phyloP scores from a whole-genome alignment of 208 protist species.

The Acanthamoeba rhysodes region DNA sequence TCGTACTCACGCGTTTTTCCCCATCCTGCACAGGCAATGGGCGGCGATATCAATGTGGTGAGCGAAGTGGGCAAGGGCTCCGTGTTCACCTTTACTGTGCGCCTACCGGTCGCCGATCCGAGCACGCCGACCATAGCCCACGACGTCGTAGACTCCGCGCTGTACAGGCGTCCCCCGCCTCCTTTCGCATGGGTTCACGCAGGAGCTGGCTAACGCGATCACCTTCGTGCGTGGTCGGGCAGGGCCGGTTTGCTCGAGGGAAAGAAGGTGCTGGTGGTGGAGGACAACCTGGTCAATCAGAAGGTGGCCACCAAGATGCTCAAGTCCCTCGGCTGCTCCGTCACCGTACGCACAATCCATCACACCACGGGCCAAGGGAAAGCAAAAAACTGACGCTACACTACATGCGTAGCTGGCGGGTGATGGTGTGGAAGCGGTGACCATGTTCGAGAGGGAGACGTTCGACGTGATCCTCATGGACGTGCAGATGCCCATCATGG shows the following conservation, averaged over 20 bases:
- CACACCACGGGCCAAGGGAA: no score
- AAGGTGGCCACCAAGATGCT: conserved; percentile 54
- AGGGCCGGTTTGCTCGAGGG: not conserved
- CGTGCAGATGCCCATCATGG: conserved; percentile 59
- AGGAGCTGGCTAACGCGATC: not conserved
- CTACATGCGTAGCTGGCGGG: not conserved
- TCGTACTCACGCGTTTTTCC: not conserved
- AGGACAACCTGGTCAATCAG: conserved; percentile 64
- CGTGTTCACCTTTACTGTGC: not conserved
- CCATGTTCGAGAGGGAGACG: not conserved
- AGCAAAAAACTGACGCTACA: no score
- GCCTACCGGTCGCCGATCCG: not conserved
- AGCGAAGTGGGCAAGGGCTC: conserved; percentile 17
- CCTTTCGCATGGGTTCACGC: not conserved
- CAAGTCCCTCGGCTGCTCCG: not conserved
- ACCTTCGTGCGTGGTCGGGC: not conserved
- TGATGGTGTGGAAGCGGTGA: not conserved
- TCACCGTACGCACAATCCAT: not conserved
- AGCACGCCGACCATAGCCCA: not conserved
- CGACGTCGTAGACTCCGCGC: not conserved
- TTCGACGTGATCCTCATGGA: conserved; percentile 58
- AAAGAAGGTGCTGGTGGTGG: conserved; percentile 16
- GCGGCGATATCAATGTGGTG: not conserved
- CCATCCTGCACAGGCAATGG: not conserved
- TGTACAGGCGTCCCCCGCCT: not conserved